A percentile compares a stretch with the other conserved stretches of the same genome.
phyloP scores from a whole-genome alignment of 768 basidiomycete species.

The Kwoniella bestiolae region DNA sequence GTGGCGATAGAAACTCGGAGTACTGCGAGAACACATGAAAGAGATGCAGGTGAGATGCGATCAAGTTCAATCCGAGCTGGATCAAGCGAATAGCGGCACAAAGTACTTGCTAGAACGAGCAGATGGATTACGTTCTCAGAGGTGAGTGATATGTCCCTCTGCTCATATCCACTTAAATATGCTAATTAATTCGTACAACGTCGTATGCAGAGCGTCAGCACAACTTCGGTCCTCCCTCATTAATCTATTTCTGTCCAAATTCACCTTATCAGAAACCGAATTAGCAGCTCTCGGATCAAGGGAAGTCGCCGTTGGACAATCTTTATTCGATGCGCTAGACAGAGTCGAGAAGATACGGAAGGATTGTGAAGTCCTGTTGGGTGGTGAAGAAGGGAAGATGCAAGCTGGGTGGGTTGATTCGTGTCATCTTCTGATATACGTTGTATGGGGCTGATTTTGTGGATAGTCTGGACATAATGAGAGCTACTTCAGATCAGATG shows the following conservation, averaged over 20 bases:
- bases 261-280: slow-evolving; percentile 79
- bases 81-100: slow-evolving; percentile 75
- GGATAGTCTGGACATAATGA: slow-evolving; percentile 82
- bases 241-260: slow-evolving; percentile 76
- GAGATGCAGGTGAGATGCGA: slow-evolving; percentile 83
- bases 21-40: slow-evolving; percentile 73
- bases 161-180: not conserved
- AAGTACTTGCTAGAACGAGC: slow-evolving; percentile 80
- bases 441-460: not conserved
- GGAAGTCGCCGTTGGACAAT: slow-evolving; percentile 72
- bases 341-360: slow-evolving; percentile 78
- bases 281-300: slow-evolving; percentile 74
- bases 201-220: slow-evolving; percentile 51
- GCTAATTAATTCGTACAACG: no score
- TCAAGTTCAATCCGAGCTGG: slow-evolving; percentile 77
- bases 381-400: slow-evolving; percentile 62
- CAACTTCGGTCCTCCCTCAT: slow-evolving; percentile 72
- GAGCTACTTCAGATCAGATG: slow-evolving; percentile 75
- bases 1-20: slow-evolving; percentile 73
- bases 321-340: slow-evolving; percentile 85
- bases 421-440: not conserved
- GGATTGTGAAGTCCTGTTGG: slow-evolving; percentile 84
- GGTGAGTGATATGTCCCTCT: slow-evolving; percentile 33
- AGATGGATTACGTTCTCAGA: slow-evolving; percentile 56
- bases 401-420: slow-evolving; percentile 56